Percentiles rank a stretch among this genome's conserved stretches.
Evolutionary conservation across 345 rosid genomes (phyloP).

Genomic region (Stellera chamaejasme): DNA sequence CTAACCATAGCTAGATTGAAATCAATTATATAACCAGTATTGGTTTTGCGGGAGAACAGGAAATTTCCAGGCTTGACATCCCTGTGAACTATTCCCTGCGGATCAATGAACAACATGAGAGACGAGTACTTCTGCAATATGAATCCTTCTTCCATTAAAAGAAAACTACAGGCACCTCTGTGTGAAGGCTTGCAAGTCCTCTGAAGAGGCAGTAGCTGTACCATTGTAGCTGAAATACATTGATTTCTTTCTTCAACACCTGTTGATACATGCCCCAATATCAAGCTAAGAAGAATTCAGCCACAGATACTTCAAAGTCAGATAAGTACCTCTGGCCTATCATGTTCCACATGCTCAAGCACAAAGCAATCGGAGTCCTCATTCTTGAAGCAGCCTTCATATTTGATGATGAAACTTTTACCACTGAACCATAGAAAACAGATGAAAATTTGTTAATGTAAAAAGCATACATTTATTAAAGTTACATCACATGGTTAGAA

Average conservation of each 20-base stretch:
- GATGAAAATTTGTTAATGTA: not conserved
- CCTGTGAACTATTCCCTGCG: slow-evolving; percentile 84
- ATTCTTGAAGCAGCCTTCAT: slow-evolving; percentile 72
- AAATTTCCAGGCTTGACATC: slow-evolving; percentile 99
- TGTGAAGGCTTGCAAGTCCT: slow-evolving; percentile 83
- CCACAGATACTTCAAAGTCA: not conserved
- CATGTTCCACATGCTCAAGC: slow-evolving; percentile 85
- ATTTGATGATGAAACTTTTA: slow-evolving; percentile 63
- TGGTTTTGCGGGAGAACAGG: slow-evolving; percentile 71
- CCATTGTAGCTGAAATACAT: slow-evolving; percentile 59
- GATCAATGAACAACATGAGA: slow-evolving; percentile 6
- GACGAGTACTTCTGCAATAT: not conserved
- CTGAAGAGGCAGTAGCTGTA: slow-evolving; percentile 85
- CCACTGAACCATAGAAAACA: slow-evolving; percentile 45
- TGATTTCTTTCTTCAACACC: slow-evolving; percentile 69
- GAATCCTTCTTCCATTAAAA: not conserved
- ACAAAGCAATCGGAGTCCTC: slow-evolving; percentile 74
- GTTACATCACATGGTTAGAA: not conserved
- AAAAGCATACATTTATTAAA: not conserved
- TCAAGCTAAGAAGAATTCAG: slow-evolving; percentile 11
- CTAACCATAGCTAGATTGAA: slow-evolving; percentile 96
- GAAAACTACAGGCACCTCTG: slow-evolving; percentile 40
- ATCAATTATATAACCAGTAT: slow-evolving; percentile 84
- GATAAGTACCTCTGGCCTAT: slow-evolving; percentile 73
- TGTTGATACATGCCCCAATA: slow-evolving; percentile 16